A percentile compares a stretch with the other conserved stretches of the same genome.
phyloP scores from a whole-genome alignment of 2,329 filamentous ascomycete species.

The Alternaria sp. region DNA sequence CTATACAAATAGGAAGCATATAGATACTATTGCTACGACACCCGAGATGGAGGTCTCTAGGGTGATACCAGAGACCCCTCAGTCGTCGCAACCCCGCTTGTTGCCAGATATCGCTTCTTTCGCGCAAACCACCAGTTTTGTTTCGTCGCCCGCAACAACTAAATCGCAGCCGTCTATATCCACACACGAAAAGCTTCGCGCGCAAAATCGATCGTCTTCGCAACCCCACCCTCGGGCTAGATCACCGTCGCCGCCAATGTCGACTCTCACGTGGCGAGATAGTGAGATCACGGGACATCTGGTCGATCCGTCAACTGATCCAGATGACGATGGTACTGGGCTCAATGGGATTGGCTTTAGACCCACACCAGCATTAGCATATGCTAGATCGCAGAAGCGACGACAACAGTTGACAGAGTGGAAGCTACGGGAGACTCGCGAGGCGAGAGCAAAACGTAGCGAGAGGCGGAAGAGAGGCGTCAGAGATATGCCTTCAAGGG shows the following conservation, averaged over 20 bases:
- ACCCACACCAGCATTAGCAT: constrained; percentile 67
- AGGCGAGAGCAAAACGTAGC: constrained; percentile 65
- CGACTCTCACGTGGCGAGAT: constrained; percentile 63
- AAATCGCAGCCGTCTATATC: constrained; percentile 11
- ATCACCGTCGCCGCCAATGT: constrained; percentile 44
- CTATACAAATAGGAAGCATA: constrained; percentile 2
- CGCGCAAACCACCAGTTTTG: constrained; percentile 41
- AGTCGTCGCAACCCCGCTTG: constrained; percentile 45
- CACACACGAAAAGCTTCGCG: constrained; percentile 9
- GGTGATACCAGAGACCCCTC: constrained; percentile 45
- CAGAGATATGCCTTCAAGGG: constrained; percentile 36
- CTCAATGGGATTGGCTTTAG: constrained; percentile 71
- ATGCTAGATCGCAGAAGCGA: constrained; percentile 63
- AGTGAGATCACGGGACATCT: constrained; percentile 69
- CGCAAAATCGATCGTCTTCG: constrained; percentile 19
- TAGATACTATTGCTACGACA: constrained; percentile 16
- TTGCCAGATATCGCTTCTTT: constrained; percentile 41
- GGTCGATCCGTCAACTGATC: constrained; percentile 59
- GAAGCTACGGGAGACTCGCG: constrained; percentile 65
- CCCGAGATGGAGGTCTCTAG: constrained; percentile 8
- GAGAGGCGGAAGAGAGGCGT: constrained; percentile 57
- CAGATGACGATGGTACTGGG: constrained; percentile 68
- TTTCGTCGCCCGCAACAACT: constrained; percentile 23
- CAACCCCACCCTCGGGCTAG: constrained; percentile 31
- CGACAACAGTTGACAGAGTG: constrained; percentile 68